Evolutionary conservation across 257 asterid genomes (phyloP), one percentile per base, ranked within the genome.

Genomic region (Ajuga chamaepitys): DNA sequence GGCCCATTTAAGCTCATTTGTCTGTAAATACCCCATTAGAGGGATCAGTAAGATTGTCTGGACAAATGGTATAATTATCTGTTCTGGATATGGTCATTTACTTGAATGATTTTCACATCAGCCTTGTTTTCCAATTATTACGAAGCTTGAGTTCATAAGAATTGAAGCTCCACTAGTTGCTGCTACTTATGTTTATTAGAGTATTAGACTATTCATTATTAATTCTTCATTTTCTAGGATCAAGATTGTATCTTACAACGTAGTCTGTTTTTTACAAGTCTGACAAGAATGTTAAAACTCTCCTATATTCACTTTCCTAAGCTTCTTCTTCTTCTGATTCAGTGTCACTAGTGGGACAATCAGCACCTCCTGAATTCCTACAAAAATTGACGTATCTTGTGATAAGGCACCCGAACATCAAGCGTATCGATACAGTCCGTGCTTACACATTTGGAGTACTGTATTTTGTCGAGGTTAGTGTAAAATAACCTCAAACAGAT

Each of bases 361-460:
- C 98, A 5, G 96, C 98, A 14, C 87, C 91, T 8, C 89, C 96
- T 7, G 94, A 92, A 67, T 72, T 85, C 41, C 64, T 92, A 76
- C 92, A 78, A 75, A 92, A 89, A 67, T 46, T 89, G 76, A 92
- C 97, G 0, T 92, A 92, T 76, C 91, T 92, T 11, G 96, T 81
- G 25, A 67, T 89, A 45, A 75, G 95, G 70, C 97, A 92, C 73
- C 98, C 98, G 37, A 72, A 74, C 66, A 78, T 89, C 62, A 83
- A 87, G 78, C 95, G 95, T 4, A 53, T 92, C 12, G 98, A 92
- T 69, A 92, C 98, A 2, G 90, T 92, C 47, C 95, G 97, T 9
- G 98, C 98, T 34, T 92, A 92, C 83, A 92, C 98, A 8, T 92
- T 92, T 73, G 98, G 98, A 4, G 89, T 81, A 9, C 57, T 92